A percentile compares a stretch with the other conserved stretches of the same genome.
phyloP scores from a whole-genome alignment of 805 yeast genomes.

The Teunomyces cretensis region DNA sequence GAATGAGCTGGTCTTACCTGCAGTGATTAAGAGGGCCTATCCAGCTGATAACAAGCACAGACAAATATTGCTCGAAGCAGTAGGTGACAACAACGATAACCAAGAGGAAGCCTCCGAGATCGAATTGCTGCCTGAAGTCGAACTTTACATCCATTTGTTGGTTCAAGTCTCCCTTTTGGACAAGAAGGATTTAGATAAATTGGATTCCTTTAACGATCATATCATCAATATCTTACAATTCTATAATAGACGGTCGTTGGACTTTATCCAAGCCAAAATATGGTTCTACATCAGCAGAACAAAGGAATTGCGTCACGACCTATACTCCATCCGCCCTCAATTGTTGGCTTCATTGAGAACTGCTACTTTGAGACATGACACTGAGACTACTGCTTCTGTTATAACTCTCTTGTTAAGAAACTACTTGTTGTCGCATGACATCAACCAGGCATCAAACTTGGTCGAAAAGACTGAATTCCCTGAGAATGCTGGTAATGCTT shows the following conservation, averaged over 20 bases:
- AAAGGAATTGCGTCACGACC: slow-evolving; percentile 58
- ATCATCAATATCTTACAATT: slow-evolving; percentile 54
- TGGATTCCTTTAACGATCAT: slow-evolving; percentile 53
- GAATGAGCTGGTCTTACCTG: slow-evolving; percentile 49
- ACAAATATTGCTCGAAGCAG: slow-evolving; percentile 34
- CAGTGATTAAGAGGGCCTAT: slow-evolving; percentile 56
- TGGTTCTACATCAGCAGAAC: slow-evolving; percentile 91
- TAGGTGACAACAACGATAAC: slow-evolving; percentile 17
- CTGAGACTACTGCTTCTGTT: slow-evolving; percentile 85
- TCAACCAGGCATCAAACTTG: slow-evolving; percentile 83
- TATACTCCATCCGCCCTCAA: slow-evolving; percentile 62
- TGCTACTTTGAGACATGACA: slow-evolving; percentile 88
- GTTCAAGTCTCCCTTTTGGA: slow-evolving; percentile 78
- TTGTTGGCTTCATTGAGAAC: slow-evolving; percentile 77
- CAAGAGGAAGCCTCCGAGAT: slow-evolving; percentile 12
- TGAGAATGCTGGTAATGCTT: slow-evolving; percentile 75
- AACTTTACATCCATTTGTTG: slow-evolving; percentile 74
- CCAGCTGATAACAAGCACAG: slow-evolving; percentile 48
- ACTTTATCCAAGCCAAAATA: slow-evolving; percentile 80
- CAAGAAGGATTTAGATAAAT: slow-evolving; percentile 45
- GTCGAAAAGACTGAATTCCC: slow-evolving; percentile 91
- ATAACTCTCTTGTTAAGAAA: slow-evolving; percentile 84
- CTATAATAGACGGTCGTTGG: slow-evolving; percentile 80
- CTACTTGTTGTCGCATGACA: slow-evolving; percentile 74
- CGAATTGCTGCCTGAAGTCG: slow-evolving; percentile 72